Percentiles rank a stretch among this genome's conserved stretches.
Evolutionary conservation across 768 basidiomycete genomes (phyloP).

Genomic region (Boletus speciosus): DNA sequence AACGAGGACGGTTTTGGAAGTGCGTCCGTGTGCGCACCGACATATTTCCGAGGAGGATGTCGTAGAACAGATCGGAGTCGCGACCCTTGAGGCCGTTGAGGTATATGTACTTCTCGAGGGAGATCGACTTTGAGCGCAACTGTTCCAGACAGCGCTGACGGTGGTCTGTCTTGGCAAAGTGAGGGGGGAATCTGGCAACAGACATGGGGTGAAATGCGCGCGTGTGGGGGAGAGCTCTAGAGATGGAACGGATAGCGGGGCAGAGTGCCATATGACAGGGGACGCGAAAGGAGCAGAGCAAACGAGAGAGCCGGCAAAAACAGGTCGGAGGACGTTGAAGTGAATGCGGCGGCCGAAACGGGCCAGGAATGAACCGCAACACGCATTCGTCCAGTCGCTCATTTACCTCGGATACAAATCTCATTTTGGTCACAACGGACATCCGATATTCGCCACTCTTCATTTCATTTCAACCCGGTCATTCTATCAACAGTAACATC

Average conservation of each 20-base stretch:
- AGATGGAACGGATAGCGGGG: neutral
- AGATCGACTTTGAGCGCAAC: slow-evolving; percentile 51
- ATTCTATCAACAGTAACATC: neutral
- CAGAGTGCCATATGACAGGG: slow-evolving; percentile 6
- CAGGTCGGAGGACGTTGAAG: neutral
- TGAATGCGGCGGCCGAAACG: neutral
- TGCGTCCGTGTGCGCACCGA: slow-evolving; percentile 34
- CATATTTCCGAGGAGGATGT: slow-evolving; percentile 58
- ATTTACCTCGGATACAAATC: neutral
- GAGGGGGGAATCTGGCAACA: slow-evolving; percentile 42
- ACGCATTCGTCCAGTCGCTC: neutral
- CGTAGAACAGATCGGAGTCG: slow-evolving; percentile 65
- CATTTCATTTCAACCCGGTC: neutral
- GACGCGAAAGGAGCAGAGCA: neutral
- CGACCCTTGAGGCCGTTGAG: slow-evolving; percentile 60
- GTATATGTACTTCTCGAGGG: slow-evolving; percentile 70
- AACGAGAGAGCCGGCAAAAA: neutral
- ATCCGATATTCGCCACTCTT: neutral
- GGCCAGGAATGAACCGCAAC: neutral
- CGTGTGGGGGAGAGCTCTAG: neutral
- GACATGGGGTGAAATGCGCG: slow-evolving; percentile 28
- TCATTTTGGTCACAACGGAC: neutral
- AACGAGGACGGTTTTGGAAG: neutral
- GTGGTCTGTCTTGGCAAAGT: slow-evolving; percentile 49
- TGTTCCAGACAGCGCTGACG: slow-evolving; percentile 54